Conservation (phyloP, 768 basidiomycete genomes). For the Serendipita sp. region DNA sequence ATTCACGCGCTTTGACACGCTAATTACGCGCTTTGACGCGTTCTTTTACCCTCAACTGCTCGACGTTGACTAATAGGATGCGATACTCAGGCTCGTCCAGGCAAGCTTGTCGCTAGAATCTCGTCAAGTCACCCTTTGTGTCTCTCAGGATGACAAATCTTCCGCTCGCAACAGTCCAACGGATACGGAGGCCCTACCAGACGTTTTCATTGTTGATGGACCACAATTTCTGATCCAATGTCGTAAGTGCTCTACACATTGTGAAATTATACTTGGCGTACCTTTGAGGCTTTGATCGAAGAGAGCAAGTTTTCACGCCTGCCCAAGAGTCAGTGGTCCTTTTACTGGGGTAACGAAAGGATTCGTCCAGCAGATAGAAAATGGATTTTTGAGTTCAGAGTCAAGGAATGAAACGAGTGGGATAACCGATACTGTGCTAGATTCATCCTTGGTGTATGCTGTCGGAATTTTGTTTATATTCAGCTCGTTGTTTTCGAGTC, state of each 20-base stretch:
- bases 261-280: background rate
- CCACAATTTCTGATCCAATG: background rate
- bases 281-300: background rate
- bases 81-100: background rate
- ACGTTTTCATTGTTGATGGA: background rate
- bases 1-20: background rate
- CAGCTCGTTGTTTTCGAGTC: background rate
- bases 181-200: background rate
- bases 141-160: background rate
- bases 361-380: background rate
- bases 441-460: background rate
- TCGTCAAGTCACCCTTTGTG: no score
- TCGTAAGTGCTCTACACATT: background rate
- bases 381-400: background rate
- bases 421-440: background rate
- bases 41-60: background rate
- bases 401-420: background rate
- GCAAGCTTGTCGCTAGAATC: background rate
- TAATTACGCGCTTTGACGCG: background rate
- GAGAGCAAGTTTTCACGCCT: background rate
- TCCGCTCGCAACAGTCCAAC: background rate
- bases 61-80: background rate
- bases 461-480: no score
- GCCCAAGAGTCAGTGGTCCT: background rate
- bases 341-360: background rate